phyloP scores from a whole-genome alignment of 345 rosid genomes.

The Barbarea vulgaris region DNA sequence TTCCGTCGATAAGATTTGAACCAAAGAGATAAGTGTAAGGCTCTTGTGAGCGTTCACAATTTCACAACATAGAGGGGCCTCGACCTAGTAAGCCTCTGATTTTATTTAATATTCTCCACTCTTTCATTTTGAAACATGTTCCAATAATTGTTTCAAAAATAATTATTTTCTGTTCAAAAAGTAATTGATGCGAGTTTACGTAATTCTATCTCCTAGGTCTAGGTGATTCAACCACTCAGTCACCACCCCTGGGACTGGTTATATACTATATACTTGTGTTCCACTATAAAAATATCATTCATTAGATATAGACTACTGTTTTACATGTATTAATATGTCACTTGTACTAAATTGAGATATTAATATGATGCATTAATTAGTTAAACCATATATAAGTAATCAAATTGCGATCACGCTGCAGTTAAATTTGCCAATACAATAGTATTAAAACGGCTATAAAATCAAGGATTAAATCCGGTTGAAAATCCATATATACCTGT shows the following conservation, averaged over 20 bases:
- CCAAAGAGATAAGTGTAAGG: slow-evolving; percentile 30
- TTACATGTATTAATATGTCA: neutral
- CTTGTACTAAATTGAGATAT: neutral
- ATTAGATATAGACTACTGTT: neutral
- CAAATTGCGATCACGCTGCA: neutral
- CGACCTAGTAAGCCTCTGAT: slow-evolving; percentile 26
- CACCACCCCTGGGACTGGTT: neutral
- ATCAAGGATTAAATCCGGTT: neutral
- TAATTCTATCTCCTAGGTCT: too few species aligned
- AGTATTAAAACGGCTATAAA: neutral
- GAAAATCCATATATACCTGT: neutral
- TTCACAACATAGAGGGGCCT: slow-evolving; percentile 30
- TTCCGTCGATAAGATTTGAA: slow-evolving; percentile 27
- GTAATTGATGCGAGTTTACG: neutral
- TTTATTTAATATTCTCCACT: neutral
- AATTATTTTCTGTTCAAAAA: neutral
- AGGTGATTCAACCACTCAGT: neutral
- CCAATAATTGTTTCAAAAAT: slow-evolving; percentile 5
- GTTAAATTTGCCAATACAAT: neutral
- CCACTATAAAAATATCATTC: neutral
- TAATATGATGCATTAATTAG: neutral
- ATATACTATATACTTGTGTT: neutral
- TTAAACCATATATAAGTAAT: neutral
- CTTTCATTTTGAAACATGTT: slow-evolving; percentile 2
- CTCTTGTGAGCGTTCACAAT: slow-evolving; percentile 24